A percentile compares a stretch with the other conserved stretches of the same genome.
phyloP scores from a whole-genome alignment of 352 stramenopile genomes.

The Phytopythium ostracodes region DNA sequence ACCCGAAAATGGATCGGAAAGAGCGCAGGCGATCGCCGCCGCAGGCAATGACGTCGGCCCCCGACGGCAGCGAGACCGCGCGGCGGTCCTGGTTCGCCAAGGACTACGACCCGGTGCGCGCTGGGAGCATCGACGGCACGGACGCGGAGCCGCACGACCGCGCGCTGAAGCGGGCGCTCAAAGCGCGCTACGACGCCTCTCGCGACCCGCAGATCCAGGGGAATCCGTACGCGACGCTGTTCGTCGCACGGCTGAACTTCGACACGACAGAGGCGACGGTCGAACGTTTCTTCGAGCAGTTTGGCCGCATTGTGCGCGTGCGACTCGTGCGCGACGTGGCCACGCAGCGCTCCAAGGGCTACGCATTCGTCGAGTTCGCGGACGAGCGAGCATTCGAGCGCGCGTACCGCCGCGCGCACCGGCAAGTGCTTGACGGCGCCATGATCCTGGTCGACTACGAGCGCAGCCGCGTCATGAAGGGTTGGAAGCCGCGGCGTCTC shows the following conservation, averaged over 20 bases:
- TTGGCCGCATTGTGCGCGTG: slow-evolving; percentile 40
- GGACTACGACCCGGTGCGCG: slow-evolving; percentile 62
- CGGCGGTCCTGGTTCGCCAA: slow-evolving; percentile 52
- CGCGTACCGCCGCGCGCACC: slow-evolving; percentile 56
- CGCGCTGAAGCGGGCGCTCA: slow-evolving; percentile 47
- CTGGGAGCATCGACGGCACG: slow-evolving; percentile 70
- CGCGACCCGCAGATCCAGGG: slow-evolving; percentile 60
- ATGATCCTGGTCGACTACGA: slow-evolving; percentile 76
- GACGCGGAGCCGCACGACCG: slow-evolving; percentile 61
- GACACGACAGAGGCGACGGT: slow-evolving; percentile 54
- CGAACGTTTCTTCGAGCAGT: slow-evolving; percentile 33
- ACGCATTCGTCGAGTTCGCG: slow-evolving; percentile 78
- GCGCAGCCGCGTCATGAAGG: slow-evolving; percentile 68
- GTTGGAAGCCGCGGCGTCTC: slow-evolving; percentile 79
- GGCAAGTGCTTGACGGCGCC: slow-evolving; percentile 50
- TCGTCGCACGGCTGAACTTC: slow-evolving; percentile 61
- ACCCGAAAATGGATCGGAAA: background rate
- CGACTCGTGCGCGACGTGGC: slow-evolving; percentile 64
- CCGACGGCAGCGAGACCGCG: background rate
- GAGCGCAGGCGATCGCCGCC: background rate
- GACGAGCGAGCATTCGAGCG: slow-evolving; percentile 46
- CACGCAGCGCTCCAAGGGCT: slow-evolving; percentile 63
- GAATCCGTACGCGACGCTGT: slow-evolving; percentile 63
- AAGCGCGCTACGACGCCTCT: slow-evolving; percentile 42
- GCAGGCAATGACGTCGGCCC: background rate